Evolutionary conservation across 2,329 filamentous ascomycete species (phyloP).

Genomic region (Claviceps pazoutovae): DNA sequence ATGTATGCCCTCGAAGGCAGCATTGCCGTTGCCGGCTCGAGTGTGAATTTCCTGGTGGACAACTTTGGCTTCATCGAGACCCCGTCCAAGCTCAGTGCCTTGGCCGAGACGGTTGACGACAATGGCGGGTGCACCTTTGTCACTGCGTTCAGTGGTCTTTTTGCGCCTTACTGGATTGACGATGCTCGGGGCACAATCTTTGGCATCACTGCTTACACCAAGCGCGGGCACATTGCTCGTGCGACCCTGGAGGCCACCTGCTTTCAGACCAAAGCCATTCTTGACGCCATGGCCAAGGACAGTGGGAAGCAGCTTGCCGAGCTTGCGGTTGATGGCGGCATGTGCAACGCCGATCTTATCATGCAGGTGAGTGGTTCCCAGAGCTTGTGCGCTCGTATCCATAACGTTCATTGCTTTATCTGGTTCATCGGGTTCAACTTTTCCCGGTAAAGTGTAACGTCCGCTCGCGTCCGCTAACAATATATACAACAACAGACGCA

Average conservation of each 20-base stretch:
- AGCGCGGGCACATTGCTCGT: constrained; percentile 63
- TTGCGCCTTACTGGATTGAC: constrained; percentile 77
- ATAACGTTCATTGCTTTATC: too few relatives aligned
- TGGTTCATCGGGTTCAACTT: too few relatives aligned
- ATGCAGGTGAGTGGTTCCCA: constrained; percentile 42
- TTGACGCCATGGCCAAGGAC: constrained; percentile 70
- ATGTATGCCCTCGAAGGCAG: constrained; percentile 67
- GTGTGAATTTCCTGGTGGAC: constrained; percentile 53
- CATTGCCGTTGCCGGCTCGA: constrained; percentile 63
- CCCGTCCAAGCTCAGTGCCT: constrained; percentile 29
- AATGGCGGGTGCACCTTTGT: constrained; percentile 67
- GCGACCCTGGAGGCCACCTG: constrained; percentile 71
- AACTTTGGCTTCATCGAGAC: constrained; percentile 42
- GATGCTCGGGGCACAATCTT: constrained; percentile 70
- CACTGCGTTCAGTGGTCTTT: constrained; percentile 68
- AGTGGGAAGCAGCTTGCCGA: constrained; percentile 57
- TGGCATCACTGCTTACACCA: constrained; percentile 63
- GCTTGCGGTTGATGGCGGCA: constrained; percentile 72
- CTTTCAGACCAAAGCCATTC: constrained; percentile 71
- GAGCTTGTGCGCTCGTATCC: too few relatives aligned
- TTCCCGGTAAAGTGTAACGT: too few relatives aligned
- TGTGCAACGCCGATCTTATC: constrained; percentile 67
- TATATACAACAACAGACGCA: constrained; percentile 40
- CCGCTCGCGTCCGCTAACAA: not conserved
- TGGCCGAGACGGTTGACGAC: constrained; percentile 41